These are phyloP conservation scores for Xylariaceae sp. DNA, from an alignment of 2,329 filamentous ascomycete species.

Conservation along the genomic window DNA sequence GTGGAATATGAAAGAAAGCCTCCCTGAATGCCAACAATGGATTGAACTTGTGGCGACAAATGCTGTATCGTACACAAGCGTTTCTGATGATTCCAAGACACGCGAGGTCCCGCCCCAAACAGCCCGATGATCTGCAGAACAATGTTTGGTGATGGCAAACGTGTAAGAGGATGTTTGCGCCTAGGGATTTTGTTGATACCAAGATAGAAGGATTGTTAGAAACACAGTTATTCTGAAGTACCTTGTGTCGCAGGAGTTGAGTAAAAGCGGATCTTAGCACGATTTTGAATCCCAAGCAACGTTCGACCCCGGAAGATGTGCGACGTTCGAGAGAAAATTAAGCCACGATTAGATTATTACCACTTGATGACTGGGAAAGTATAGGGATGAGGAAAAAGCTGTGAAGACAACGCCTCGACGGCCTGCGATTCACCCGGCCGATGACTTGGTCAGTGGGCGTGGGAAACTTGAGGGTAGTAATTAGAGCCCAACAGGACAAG, in stretches of 20 bases:
- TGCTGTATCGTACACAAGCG: conserved; percentile 14
- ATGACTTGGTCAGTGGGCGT: conserved; percentile 3
- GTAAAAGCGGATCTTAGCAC: conserved; percentile 34
- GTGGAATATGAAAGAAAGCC: background rate
- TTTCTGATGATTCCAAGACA: conserved; percentile 31
- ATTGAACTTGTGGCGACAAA: conserved; percentile 15
- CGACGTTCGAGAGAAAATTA: conserved; percentile 7
- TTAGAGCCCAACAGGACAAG: conserved; percentile 8
- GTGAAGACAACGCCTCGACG: conserved; percentile 11
- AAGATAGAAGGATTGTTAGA: conserved; percentile 39
- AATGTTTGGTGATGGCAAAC: conserved; percentile 28
- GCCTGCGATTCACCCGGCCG: conserved; percentile 16
- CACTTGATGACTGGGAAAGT: conserved; percentile 11
- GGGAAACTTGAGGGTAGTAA: conserved; percentile 6
- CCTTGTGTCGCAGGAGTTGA: conserved; percentile 49
- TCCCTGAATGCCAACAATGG: background rate
- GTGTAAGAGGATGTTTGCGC: conserved; percentile 11
- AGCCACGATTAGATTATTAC: conserved; percentile 18
- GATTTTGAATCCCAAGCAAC: conserved; percentile 23
- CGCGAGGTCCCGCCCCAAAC: conserved; percentile 43
- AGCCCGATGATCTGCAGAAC: conserved; percentile 47
- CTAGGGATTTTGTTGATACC: conserved; percentile 14
- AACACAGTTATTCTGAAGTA: conserved; percentile 43
- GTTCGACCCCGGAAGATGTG: conserved; percentile 22
- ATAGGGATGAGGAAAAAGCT: background rate